phyloP scores from a whole-genome alignment of 2,329 filamentous ascomycete genomes.

The Microcyclosporella mali region DNA sequence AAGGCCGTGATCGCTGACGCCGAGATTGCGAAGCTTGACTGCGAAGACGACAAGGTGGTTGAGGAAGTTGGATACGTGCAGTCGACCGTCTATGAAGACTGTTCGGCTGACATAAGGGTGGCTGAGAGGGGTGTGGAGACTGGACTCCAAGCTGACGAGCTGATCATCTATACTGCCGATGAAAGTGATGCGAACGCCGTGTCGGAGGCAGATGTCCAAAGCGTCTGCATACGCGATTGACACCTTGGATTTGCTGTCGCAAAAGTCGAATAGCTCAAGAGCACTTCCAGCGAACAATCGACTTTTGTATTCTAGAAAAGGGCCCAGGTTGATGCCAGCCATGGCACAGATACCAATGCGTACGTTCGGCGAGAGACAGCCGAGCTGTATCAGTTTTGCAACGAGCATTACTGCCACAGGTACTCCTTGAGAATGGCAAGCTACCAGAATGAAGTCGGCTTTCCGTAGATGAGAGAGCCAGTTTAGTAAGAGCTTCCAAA shows the following conservation, averaged over 20 bases:
- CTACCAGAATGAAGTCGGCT: constrained; percentile 86
- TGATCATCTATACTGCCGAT: constrained; percentile 96
- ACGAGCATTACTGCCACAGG: constrained; percentile 89
- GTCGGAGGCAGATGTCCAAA: constrained; percentile 65
- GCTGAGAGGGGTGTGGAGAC: constrained; percentile 74
- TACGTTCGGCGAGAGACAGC: constrained; percentile 63
- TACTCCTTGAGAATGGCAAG: constrained; percentile 92
- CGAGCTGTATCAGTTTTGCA: constrained; percentile 85
- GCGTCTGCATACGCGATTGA: constrained; percentile 74
- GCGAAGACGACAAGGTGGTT: constrained; percentile 89
- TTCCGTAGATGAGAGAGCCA: constrained; percentile 86
- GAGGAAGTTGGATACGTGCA: constrained; percentile 90
- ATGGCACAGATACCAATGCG: constrained; percentile 80
- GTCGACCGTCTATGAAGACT: constrained; percentile 89
- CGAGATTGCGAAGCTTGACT: constrained; percentile 87
- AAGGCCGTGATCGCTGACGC: constrained; percentile 85
- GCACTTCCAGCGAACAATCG: constrained; percentile 84
- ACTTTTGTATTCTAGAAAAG: constrained; percentile 86
- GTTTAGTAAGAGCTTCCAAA: constrained; percentile 92
- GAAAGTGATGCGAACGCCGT: constrained; percentile 78
- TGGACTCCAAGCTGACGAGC: constrained; percentile 87
- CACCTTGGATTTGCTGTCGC: constrained; percentile 70
- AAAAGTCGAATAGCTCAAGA: constrained; percentile 93
- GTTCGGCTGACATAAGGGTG: constrained; percentile 93
- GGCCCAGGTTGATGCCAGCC: constrained; percentile 89